Percentiles rank a stretch among this genome's conserved stretches.
phyloP scores from a whole-genome alignment of 2,329 filamentous ascomycete species.

The Fusarium begoniae region DNA sequence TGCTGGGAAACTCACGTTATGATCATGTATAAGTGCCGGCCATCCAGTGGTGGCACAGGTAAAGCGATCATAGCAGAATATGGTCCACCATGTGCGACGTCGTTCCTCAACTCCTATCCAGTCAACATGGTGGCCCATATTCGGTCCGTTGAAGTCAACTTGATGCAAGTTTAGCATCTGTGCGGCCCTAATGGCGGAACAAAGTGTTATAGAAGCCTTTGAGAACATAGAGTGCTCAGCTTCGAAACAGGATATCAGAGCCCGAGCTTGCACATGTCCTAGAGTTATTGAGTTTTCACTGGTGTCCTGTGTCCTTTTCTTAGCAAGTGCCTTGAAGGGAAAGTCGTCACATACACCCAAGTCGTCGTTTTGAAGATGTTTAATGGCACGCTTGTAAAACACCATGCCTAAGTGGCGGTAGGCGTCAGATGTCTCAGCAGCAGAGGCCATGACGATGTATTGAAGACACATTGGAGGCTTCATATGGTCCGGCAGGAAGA shows the following conservation, averaged over 20 bases:
- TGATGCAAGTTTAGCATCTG: slow-evolving; percentile 3
- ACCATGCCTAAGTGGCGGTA: background rate
- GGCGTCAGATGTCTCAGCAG: background rate
- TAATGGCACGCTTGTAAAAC: slow-evolving; percentile 1
- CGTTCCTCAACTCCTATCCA: slow-evolving; percentile 9
- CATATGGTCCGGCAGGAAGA: background rate
- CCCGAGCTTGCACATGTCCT: slow-evolving; percentile 5
- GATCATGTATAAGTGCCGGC: slow-evolving; percentile 1
- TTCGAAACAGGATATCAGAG: slow-evolving; percentile 13
- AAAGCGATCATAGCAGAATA: slow-evolving; percentile 20
- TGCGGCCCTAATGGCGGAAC: background rate
- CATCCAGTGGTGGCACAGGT: slow-evolving; percentile 19
- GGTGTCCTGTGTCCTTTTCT: background rate
- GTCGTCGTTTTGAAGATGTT: background rate
- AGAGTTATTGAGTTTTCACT: background rate
- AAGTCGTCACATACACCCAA: background rate
- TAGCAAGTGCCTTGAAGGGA: background rate
- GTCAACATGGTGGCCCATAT: background rate
- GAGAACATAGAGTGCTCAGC: slow-evolving; percentile 19
- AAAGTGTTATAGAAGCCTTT: slow-evolving; percentile 17
- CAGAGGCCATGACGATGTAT: slow-evolving; percentile 20
- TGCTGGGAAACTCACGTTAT: background rate
- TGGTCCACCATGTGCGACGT: slow-evolving; percentile 21
- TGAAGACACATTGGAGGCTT: slow-evolving; percentile 20
- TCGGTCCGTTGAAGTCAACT: background rate